phyloP scores from a whole-genome alignment of 78 protist genomes.

The Diacronema lutheri region DNA sequence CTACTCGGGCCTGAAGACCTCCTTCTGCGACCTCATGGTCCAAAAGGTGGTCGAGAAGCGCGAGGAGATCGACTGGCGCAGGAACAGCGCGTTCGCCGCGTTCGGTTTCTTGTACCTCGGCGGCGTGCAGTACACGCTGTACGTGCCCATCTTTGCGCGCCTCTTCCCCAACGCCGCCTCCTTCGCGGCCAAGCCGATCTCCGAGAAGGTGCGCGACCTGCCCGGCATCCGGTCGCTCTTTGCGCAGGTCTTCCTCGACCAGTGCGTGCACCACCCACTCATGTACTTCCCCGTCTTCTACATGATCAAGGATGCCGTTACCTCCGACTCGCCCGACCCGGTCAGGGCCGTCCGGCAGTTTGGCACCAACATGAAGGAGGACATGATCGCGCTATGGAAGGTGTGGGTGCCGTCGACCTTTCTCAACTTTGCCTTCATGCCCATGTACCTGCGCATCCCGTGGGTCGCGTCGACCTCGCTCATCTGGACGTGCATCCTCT shows the following conservation, averaged over 20 bases:
- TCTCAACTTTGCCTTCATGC: constrained; percentile 40
- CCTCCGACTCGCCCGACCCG: not conserved
- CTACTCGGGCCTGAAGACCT: not conserved
- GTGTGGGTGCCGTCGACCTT: constrained; percentile 33
- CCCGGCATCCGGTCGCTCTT: not conserved
- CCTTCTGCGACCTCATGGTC: not conserved
- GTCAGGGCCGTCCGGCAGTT: not conserved
- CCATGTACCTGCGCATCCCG: constrained; percentile 28
- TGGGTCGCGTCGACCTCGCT: constrained; percentile 41
- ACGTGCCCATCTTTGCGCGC: constrained; percentile 24
- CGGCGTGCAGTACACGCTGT: constrained; percentile 29
- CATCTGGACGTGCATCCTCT: constrained; percentile 29
- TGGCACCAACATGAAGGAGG: not conserved
- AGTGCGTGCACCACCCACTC: constrained; percentile 34
- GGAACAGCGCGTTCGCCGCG: constrained; percentile 4
- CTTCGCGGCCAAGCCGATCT: constrained; percentile 16
- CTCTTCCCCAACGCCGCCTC: constrained; percentile 31
- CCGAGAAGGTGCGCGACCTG: not conserved
- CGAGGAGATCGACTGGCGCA: constrained; percentile 21
- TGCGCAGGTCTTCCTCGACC: constrained; percentile 21
- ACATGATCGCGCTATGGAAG: constrained; percentile 32
- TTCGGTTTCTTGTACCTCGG: constrained; percentile 31
- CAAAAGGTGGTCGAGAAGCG: constrained; percentile 4
- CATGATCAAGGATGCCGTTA: constrained; percentile 13
- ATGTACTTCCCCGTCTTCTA: constrained; percentile 32